A percentile compares a stretch with the other conserved stretches of the same genome.
phyloP scores from a whole-genome alignment of 2,329 filamentous ascomycete species.

The Albifimbria verrucaria region DNA sequence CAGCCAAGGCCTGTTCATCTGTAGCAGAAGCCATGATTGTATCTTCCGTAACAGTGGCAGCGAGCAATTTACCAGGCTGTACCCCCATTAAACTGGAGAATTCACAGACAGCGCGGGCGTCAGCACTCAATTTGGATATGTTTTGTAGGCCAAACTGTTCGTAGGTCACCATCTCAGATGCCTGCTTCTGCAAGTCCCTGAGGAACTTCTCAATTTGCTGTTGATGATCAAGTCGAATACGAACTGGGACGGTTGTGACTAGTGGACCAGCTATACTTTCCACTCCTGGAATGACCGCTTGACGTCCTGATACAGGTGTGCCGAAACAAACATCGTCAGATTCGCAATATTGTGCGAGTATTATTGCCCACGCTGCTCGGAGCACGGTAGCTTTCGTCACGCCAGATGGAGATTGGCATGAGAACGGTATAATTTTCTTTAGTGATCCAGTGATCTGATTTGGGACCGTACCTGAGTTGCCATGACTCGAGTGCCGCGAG shows the following conservation, averaged over 20 bases:
- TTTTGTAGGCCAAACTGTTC: conserved; percentile 15
- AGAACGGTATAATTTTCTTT: not conserved
- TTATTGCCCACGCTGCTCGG: not conserved
- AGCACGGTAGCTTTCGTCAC: not conserved
- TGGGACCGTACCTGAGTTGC: too few relatives aligned
- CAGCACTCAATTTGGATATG: conserved; percentile 4
- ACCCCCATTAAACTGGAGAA: too few relatives aligned
- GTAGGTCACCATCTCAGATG: conserved; percentile 12
- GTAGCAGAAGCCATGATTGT: too few relatives aligned
- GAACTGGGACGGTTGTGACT: not conserved
- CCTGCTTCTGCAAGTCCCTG: conserved; percentile 7
- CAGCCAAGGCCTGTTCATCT: too few relatives aligned
- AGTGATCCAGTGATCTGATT: not conserved
- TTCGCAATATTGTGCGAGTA: not conserved
- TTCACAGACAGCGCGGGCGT: too few relatives aligned
- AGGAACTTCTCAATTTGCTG: conserved; percentile 4
- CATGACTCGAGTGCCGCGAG: not conserved
- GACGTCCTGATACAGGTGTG: not conserved
- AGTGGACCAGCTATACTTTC: not conserved
- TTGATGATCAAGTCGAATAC: not conserved
- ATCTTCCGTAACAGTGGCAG: too few relatives aligned
- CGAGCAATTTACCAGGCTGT: too few relatives aligned
- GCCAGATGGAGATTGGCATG: too few relatives aligned
- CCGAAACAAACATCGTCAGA: not conserved
- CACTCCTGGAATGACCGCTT: not conserved